A percentile compares a stretch with the other conserved stretches of the same genome.
Evolutionary conservation across 306 rosid species (phyloP).

Genomic region (Rosa chinensis): DNA sequence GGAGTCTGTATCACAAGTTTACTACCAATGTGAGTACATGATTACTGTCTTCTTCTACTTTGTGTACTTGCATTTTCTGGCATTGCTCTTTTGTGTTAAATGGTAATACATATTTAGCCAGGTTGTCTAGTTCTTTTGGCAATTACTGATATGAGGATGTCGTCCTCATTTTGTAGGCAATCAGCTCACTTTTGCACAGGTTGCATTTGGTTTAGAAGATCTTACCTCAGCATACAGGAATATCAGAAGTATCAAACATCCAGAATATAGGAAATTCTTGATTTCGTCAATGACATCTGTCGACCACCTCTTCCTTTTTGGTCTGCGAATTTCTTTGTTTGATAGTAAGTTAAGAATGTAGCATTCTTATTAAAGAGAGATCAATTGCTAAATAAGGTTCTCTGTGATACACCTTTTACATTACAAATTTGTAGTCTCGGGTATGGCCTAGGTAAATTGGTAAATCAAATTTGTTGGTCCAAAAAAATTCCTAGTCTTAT

Average conservation of each 20-base stretch:
- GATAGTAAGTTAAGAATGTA: not conserved
- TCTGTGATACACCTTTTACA: not conserved
- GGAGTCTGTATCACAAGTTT: not conserved
- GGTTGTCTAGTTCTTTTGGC: not conserved
- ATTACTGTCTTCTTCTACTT: not conserved
- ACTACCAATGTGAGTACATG: not conserved
- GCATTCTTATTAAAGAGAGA: not conserved
- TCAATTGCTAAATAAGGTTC: not conserved
- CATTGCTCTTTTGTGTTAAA: not conserved
- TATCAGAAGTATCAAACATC: not conserved
- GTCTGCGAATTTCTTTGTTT: not conserved
- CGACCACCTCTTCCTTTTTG: not conserved
- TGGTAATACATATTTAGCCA: not conserved
- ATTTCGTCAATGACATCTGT: not conserved
- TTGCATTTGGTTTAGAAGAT: slow-evolving; percentile 2
- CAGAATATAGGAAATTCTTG: not conserved
- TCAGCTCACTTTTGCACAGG: not conserved
- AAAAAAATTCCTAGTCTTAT: no score
- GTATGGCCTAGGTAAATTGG: not conserved
- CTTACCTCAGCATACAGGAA: not conserved
- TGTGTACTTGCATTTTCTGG: not conserved
- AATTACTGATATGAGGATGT: not conserved
- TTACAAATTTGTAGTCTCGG: not conserved
- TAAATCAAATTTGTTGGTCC: no score
- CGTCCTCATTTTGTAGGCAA: slow-evolving; percentile 6